Conservation (phyloP, 2,329 filamentous ascomycete genomes). For the Calonectria ilicicola region DNA sequence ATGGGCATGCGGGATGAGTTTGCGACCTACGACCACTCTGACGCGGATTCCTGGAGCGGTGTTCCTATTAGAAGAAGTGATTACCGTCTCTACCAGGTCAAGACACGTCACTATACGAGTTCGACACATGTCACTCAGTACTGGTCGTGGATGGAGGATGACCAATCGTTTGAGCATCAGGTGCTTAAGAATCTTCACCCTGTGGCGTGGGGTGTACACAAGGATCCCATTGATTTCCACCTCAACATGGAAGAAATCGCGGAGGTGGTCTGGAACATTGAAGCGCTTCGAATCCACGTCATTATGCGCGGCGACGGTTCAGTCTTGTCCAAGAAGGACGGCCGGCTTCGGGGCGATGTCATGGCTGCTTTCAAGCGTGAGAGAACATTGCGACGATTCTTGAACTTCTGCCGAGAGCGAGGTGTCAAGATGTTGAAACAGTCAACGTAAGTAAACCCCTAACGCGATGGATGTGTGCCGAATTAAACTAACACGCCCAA, state of each 20-base stretch:
- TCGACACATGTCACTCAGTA: slow-evolving; percentile 65
- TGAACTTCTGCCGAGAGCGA: slow-evolving; percentile 59
- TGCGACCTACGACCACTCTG: slow-evolving; percentile 61
- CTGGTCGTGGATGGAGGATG: slow-evolving; percentile 62
- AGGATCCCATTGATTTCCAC: slow-evolving; percentile 64
- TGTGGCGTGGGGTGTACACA: slow-evolving; percentile 62
- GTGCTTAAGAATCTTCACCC: slow-evolving; percentile 60
- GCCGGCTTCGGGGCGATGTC: slow-evolving; percentile 57
- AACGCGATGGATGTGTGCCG: neutral
- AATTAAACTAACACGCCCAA: slow-evolving; percentile 29
- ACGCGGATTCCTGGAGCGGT: slow-evolving; percentile 62
- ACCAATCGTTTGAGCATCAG: slow-evolving; percentile 63
- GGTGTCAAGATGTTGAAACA: slow-evolving; percentile 55
- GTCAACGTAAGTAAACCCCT: slow-evolving; percentile 51
- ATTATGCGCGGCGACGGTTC: slow-evolving; percentile 47
- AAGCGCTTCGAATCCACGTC: slow-evolving; percentile 57
- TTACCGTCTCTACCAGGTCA: slow-evolving; percentile 66
- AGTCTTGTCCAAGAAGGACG: slow-evolving; percentile 43
- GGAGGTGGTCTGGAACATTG: slow-evolving; percentile 58
- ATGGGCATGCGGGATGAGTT: slow-evolving; percentile 51
- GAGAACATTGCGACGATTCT: slow-evolving; percentile 64
- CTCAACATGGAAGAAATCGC: slow-evolving; percentile 59
- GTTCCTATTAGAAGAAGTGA: slow-evolving; percentile 59
- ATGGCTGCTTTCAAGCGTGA: slow-evolving; percentile 65
- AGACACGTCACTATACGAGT: slow-evolving; percentile 60